Conservation (phyloP, 495 filamentous ascomycete species). For the Glonium stellatum region DNA sequence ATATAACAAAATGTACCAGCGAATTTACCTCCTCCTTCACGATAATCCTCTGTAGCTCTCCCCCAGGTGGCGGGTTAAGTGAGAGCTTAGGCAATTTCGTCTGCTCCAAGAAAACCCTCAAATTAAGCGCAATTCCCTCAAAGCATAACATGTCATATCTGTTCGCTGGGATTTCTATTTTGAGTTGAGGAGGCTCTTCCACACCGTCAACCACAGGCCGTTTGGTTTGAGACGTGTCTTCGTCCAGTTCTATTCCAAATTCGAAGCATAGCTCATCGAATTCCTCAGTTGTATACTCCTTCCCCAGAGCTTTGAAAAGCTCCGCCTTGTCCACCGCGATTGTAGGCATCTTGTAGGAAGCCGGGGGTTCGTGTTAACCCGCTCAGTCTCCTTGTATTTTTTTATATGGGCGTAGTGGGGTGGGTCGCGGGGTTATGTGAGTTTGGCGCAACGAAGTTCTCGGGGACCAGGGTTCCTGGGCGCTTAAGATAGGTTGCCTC, state of each 20-base stretch:
- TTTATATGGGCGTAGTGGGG: too few species aligned
- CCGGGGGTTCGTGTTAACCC: too few species aligned
- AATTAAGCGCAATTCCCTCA: constrained; percentile 90
- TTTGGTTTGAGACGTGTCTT: constrained; percentile 56
- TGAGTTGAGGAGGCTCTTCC: constrained; percentile 65
- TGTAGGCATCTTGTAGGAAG: constrained; percentile 61
- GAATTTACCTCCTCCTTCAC: constrained; percentile 60
- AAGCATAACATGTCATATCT: constrained; percentile 99
- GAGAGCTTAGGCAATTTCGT: constrained; percentile 68
- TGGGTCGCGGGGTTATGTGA: too few species aligned
- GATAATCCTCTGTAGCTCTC: constrained; percentile 69
- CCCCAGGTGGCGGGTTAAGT: constrained; percentile 60
- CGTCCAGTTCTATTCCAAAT: constrained; percentile 95
- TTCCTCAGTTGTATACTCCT: constrained; percentile 85
- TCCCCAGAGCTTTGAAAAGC: constrained; percentile 85
- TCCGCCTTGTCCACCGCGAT: constrained; percentile 91
- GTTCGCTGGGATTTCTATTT: constrained; percentile 98
- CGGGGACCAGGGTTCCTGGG: too few species aligned
- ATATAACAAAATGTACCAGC: neutral
- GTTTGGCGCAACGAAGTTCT: too few species aligned
- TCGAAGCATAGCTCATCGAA: constrained; percentile 99
- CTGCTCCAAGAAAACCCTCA: constrained; percentile 86
- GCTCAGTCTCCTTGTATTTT: too few species aligned
- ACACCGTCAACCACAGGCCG: constrained; percentile 16
- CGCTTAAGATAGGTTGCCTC: too few species aligned